phyloP scores from a whole-genome alignment of 225 moss, liverwort and hornwort genomes.

The Climacium dendroides region DNA sequence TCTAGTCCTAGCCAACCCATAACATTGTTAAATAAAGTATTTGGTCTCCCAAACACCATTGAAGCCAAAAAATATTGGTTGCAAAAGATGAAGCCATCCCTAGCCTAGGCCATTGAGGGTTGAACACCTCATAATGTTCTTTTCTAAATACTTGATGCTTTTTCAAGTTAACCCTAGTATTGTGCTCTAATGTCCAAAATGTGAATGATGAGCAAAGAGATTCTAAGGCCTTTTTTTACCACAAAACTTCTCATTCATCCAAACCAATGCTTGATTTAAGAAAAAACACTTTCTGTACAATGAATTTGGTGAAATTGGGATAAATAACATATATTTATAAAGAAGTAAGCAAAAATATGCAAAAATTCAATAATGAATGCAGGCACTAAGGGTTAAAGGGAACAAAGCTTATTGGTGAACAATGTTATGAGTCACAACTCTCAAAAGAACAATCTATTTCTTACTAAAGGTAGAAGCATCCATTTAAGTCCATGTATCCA shows the following conservation, averaged over 20 bases:
- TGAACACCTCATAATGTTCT: not conserved
- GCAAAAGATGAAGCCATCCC: not conserved
- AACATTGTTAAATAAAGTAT: not conserved
- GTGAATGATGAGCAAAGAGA: not conserved
- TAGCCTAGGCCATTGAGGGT: not conserved
- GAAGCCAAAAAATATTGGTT: rapidly evolving
- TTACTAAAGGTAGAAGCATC: no score
- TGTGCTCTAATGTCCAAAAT: rapidly evolving
- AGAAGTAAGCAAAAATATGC: not conserved
- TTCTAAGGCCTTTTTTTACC: rapidly evolving
- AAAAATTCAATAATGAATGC: not conserved
- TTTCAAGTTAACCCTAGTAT: not conserved
- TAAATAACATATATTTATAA: not conserved
- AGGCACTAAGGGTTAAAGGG: rapidly evolving
- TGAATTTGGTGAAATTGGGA: not conserved
- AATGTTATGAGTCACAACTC: not conserved
- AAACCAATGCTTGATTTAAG: not conserved
- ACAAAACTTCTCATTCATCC: not conserved
- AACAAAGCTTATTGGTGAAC: not conserved
- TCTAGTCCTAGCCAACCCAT: not conserved
- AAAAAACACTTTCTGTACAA: not conserved
- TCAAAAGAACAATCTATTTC: no score
- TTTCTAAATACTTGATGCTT: not conserved
- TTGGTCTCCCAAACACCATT: not conserved
- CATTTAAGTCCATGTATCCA: no score